Conservation (phyloP, 495 filamentous ascomycete genomes). For the Lineolata rhizophorae region DNA sequence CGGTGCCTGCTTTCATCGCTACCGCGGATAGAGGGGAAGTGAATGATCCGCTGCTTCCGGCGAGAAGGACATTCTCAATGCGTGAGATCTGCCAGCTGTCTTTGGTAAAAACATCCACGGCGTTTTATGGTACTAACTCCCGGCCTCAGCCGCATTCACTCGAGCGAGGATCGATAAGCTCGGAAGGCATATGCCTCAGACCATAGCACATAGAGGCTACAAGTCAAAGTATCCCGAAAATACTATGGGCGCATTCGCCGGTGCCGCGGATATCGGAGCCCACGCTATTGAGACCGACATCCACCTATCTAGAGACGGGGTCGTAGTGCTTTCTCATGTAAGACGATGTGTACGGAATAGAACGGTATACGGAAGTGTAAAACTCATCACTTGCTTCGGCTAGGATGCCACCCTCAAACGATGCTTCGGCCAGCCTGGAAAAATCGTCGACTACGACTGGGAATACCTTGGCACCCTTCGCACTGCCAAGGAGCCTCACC, state of each 20-base stretch:
- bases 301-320: slow-evolving; percentile 59
- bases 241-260: slow-evolving; percentile 53
- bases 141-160: slow-evolving; percentile 11
- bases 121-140: too few relatives aligned
- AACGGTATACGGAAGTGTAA: too few relatives aligned
- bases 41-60: too few relatives aligned
- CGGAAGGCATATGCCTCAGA: slow-evolving; percentile 36
- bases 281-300: slow-evolving; percentile 79
- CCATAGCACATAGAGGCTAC: slow-evolving; percentile 74
- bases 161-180: slow-evolving; percentile 12
- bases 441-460: slow-evolving; percentile 58
- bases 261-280: slow-evolving; percentile 46
- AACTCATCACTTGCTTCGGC: slow-evolving; percentile 2
- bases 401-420: slow-evolving; percentile 58
- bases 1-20: background rate
- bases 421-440: slow-evolving; percentile 50
- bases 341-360: too few relatives aligned
- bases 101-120: too few relatives aligned
- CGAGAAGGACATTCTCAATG: too few relatives aligned
- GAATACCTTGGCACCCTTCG: slow-evolving; percentile 40
- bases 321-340: slow-evolving; percentile 73
- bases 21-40: too few relatives aligned
- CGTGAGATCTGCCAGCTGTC: too few relatives aligned
- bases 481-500: slow-evolving; percentile 42
- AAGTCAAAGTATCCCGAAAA: slow-evolving; percentile 69